A percentile compares a stretch with the other conserved stretches of the same genome.
phyloP scores from a whole-genome alignment of 208 protist genomes.

The Leishmania arabica region DNA sequence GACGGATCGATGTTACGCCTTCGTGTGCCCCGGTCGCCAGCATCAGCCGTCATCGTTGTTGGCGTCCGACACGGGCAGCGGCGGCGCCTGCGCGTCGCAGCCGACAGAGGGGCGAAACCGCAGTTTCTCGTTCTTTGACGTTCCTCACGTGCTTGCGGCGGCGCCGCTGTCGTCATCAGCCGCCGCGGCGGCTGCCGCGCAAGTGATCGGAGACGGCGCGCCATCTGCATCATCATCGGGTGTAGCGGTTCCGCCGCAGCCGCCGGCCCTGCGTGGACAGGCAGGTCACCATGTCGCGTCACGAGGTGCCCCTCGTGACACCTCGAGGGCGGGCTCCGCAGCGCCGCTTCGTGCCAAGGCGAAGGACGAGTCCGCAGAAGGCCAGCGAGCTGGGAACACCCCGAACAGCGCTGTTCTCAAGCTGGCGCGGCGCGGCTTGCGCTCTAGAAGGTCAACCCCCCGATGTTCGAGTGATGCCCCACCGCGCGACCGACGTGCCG shows the following conservation, averaged over 20 bases:
- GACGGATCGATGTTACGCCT: conserved; percentile 1
- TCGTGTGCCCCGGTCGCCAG: not conserved
- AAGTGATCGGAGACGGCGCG: conserved; percentile 11
- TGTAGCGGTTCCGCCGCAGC: not conserved
- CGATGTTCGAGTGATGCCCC: not conserved
- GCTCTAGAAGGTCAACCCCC: not conserved
- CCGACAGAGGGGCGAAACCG: conserved; percentile 9
- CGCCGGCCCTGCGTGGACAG: not conserved
- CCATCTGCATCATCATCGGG: not conserved
- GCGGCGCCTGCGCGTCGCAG: not conserved
- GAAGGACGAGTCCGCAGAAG: not conserved
- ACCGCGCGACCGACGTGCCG: not conserved
- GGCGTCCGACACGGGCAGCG: not conserved
- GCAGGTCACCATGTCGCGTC: not conserved
- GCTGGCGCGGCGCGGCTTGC: not conserved
- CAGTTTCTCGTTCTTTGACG: conserved; percentile 21
- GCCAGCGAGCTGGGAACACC: not conserved
- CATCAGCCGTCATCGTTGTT: not conserved
- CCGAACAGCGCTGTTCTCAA: not conserved
- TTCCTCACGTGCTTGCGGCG: conserved; percentile 17
- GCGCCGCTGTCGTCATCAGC: conserved; percentile 22
- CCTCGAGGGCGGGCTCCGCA: not conserved
- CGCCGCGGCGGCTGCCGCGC: conserved; percentile 15
- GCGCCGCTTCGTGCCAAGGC: not conserved
- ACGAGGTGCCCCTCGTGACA: not conserved